Evolutionary conservation across 805 yeast genomes (phyloP).

Genomic region (Wickerhamiella kazuoi): DNA sequence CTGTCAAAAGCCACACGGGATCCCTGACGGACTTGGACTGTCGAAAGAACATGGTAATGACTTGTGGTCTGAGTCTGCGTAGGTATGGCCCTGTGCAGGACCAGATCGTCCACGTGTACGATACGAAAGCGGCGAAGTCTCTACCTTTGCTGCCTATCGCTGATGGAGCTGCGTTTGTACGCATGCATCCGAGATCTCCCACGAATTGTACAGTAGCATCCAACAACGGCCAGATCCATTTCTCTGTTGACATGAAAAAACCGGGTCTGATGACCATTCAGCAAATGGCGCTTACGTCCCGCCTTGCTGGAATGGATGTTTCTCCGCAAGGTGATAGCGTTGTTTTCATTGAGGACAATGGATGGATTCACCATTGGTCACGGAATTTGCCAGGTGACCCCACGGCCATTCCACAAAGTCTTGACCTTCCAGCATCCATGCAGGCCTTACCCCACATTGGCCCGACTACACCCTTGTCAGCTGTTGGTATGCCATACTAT

Average conservation of each 20-base stretch:
- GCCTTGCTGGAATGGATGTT: slow-evolving; percentile 34
- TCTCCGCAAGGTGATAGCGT: slow-evolving; percentile 63
- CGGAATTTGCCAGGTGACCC: slow-evolving; percentile 30
- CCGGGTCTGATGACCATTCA: slow-evolving; percentile 50
- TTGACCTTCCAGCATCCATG: slow-evolving; percentile 17
- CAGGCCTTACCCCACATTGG: slow-evolving; percentile 24
- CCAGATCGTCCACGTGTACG: slow-evolving; percentile 70
- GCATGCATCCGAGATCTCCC: slow-evolving; percentile 74
- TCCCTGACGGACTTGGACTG: slow-evolving; percentile 24
- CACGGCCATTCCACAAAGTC: slow-evolving; percentile 11
- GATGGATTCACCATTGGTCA: slow-evolving; percentile 54
- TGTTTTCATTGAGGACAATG: slow-evolving; percentile 47
- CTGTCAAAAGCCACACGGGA: slow-evolving; percentile 22
- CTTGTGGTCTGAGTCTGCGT: slow-evolving; percentile 57
- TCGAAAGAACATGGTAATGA: slow-evolving; percentile 26
- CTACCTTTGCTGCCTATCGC: slow-evolving; percentile 73
- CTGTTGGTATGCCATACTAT: slow-evolving; percentile 78
- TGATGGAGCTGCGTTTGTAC: slow-evolving; percentile 71
- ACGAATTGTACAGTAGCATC: slow-evolving; percentile 62
- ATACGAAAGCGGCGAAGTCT: slow-evolving; percentile 51
- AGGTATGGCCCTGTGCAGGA: slow-evolving; percentile 49
- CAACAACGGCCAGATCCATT: slow-evolving; percentile 63
- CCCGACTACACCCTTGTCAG: slow-evolving; percentile 36
- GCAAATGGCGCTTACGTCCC: slow-evolving; percentile 41
- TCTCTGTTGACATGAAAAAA: slow-evolving; percentile 55